Evolutionary conservation across 2,329 filamentous ascomycete genomes (phyloP), one percentile per base, ranked within the genome.

Genomic region (Lithohypha guttulata): DNA sequence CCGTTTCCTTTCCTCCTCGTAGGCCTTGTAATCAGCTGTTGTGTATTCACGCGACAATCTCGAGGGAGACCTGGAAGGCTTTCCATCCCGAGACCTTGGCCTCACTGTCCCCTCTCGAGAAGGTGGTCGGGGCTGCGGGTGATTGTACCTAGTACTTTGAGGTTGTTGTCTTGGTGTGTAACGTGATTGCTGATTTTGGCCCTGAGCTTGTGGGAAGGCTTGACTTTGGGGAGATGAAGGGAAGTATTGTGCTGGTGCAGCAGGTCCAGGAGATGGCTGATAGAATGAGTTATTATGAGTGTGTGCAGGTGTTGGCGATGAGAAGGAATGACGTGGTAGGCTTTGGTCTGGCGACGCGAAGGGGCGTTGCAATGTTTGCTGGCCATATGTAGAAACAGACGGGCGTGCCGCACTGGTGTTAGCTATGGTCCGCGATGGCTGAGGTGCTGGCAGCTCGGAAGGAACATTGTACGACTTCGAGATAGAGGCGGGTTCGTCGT

Each of bases 81-180:
- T 51, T n/a, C 46, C 47, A 20, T 53, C 50, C 35, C 47, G 43
- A 8, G 50, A 50, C 2, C 39, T 45, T 6, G 49, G 47, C 36
- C 47, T 27, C 15, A 42, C 39, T 8, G 47, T 28, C 4, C 47
- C 47, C 19, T 53, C 50, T 34, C 45, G 43, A 9, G 50, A 50
- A 2, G 37, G 42, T 6, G 49, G 47, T 29, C 47, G 23, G 10
- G 43, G 41, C 20, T 19, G 26, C 14, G 14, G 11, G 11, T 45
- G 32, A 10, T 10, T 13, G 18, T 25, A 22, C 18, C 29, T 26
- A 10, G 17, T 33, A 34, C 20, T 26, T 34, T 33, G 38, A n/a
- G 20, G 27, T 21, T 14, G 10, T 13, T 19, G 29, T 14, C 31
- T 18, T 19, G 29, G 23, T 13, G 14, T n/a, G 19, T 41, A 41